Evolutionary conservation across 495 filamentous ascomycete species (phyloP).

Genomic region (Penicillium psychrofluorescens): DNA sequence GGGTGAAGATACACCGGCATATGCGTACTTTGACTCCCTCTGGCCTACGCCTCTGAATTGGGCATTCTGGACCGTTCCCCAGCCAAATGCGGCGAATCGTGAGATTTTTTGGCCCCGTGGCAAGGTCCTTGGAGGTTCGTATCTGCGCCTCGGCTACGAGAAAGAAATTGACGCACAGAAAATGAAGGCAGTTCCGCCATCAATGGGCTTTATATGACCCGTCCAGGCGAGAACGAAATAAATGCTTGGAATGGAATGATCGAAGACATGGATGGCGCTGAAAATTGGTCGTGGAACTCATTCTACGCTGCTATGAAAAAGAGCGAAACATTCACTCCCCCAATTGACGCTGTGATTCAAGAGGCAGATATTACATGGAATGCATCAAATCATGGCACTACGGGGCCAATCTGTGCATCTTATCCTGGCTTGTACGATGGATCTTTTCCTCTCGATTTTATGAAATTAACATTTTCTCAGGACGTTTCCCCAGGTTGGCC

Average conservation of each 20-base stretch:
- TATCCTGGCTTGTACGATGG: conserved; percentile 37
- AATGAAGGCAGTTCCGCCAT: conserved; percentile 27
- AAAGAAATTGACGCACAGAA: background rate
- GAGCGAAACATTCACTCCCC: conserved; percentile 36
- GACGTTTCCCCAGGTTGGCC: conserved; percentile 23
- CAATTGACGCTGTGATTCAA: conserved; percentile 20
- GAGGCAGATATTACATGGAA: conserved; percentile 35
- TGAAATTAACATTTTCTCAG: conserved; percentile 6
- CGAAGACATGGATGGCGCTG: conserved; percentile 24
- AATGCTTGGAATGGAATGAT: conserved; percentile 27
- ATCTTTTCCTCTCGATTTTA: background rate
- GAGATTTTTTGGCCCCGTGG: conserved; percentile 27
- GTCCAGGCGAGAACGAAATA: conserved; percentile 24
- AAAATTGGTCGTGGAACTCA: conserved; percentile 26
- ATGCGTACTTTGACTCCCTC: conserved; percentile 25
- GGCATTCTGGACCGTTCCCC: conserved; percentile 24
- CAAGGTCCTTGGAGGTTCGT: conserved; percentile 31
- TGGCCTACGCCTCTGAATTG: conserved; percentile 33
- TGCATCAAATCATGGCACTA: conserved; percentile 21
- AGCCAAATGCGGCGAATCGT: conserved; percentile 25
- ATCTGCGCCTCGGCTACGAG: background rate
- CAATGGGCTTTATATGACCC: conserved; percentile 27
- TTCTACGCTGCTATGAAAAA: conserved; percentile 29
- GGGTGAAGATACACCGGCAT: conserved; percentile 22
- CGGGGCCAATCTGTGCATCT: conserved; percentile 40